These are phyloP conservation scores for Sporothrix pallida DNA, from an alignment of 2,329 filamentous ascomycete genomes.

Conservation along the genomic window DNA sequence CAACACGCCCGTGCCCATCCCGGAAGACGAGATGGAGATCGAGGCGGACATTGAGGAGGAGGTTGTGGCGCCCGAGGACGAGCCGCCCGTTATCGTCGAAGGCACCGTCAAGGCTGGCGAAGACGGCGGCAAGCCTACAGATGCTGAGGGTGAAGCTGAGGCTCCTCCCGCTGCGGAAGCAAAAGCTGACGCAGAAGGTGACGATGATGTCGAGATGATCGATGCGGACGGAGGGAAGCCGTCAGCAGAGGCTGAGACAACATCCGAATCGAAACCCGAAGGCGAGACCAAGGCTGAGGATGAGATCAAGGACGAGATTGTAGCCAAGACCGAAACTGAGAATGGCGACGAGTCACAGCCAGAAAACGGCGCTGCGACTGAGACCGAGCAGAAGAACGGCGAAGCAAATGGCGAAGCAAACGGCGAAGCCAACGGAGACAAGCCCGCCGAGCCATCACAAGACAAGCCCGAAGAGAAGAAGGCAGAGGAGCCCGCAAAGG, in stretches of 20 bases:
- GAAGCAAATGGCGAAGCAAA: not conserved
- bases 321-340: constrained; percentile 9
- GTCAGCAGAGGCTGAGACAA: not conserved
- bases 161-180: not conserved
- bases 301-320: not conserved
- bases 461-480: not conserved
- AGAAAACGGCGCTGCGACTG: not conserved
- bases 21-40: constrained; percentile 10
- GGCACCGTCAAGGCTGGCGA: constrained; percentile 53
- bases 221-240: constrained; percentile 11
- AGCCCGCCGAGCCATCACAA: not conserved
- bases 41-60: constrained; percentile 19
- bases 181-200: not conserved
- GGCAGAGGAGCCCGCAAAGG: not conserved
- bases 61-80: constrained; percentile 21
- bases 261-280: not conserved
- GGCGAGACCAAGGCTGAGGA: not conserved
- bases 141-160: not conserved
- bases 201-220: constrained; percentile 4
- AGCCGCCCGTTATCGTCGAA: constrained; percentile 49
- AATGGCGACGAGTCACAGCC: not conserved
- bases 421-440: not conserved
- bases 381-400: not conserved
- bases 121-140: constrained; percentile 45
- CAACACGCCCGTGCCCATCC: constrained; percentile 45